Conservation (phyloP, 441 rosid genomes). For the Euphorbia schlechtendalii region DNA sequence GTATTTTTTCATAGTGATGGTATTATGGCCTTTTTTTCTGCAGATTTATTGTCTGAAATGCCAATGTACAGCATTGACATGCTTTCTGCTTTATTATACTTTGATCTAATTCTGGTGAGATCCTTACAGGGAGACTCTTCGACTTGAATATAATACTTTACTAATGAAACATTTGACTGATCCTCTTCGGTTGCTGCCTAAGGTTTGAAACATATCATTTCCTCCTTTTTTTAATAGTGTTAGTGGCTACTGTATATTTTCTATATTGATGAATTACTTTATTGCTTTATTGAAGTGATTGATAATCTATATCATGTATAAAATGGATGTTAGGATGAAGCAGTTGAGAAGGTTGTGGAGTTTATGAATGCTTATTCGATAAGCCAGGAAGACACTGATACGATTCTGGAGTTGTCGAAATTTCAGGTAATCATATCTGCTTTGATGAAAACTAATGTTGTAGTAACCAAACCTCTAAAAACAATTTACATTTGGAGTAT, state of each 20-base stretch:
- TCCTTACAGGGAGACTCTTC: conserved; percentile 64
- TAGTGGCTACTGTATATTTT: background rate
- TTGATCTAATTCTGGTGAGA: conserved; percentile 15
- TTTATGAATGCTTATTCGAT: conserved; percentile 88
- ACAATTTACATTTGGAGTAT: conserved; percentile 15
- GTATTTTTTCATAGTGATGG: background rate
- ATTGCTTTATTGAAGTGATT: background rate
- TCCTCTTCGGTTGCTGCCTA: conserved; percentile 73
- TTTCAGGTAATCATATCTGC: conserved; percentile 46
- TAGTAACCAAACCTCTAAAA: background rate
- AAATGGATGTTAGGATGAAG: conserved; percentile 61
- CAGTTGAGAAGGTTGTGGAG: conserved; percentile 78
- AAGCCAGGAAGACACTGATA: conserved; percentile 84
- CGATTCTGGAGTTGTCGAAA: conserved; percentile 68
- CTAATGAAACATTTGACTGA: conserved; percentile 68
- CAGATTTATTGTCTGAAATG: background rate
- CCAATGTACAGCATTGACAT: background rate
- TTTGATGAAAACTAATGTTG: background rate
- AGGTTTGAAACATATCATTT: conserved; percentile 41
- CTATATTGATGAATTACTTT: background rate
- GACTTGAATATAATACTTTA: conserved; percentile 65
- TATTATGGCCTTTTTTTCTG: background rate
- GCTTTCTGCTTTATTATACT: too few relatives aligned
- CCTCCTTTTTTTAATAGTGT: background rate
- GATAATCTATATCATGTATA: background rate